Base-by-base conservation (phyloP, 495 filamentous ascomycete species). In the Penicillium canariense region DNA sequence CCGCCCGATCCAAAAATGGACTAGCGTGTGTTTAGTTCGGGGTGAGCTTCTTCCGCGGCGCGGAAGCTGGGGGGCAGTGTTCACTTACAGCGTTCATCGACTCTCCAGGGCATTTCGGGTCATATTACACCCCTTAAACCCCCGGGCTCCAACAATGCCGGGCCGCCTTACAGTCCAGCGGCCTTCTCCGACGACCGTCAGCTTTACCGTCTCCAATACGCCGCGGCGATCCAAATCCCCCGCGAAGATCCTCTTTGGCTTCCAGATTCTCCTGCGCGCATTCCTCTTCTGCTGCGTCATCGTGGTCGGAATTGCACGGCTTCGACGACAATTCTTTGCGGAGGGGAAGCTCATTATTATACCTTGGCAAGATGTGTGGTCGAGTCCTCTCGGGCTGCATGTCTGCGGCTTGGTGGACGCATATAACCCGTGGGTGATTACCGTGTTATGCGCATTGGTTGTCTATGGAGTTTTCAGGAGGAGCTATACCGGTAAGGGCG, bases 181-280 rank as follows among this genome's bases (percentile, higher is more conserved):
- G 45, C 89, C 90, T 42, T 93, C 90, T 31, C 87, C 90, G 35
- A 91, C 90, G 20, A 93, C 90, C n/a, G 83, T 84, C 59, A 87
- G 88, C 61, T 95, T 89, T 76, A 90, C 87, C 44, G 87, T 94
- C 45, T 91, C 90, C 52, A 93, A 89, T 61, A 80, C 80, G 52
- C 80, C 77, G 9, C 63, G 76, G 11, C 82, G 76, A 20, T 71
- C 69, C 1, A 87, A 81, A 39, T 68, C 85, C 50, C 73, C 81
- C 5, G 75, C 83, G 36, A 84, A 82, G 56, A 56, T 83, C 51
- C 65, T 81, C 36, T 79, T 80, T 50, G 60, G 73, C 48, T 46
- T 77, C 46, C 62, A 84, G 53, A 65, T 83, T 52, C 54, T 80
- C 56, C 55, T 84, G 6, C 82, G 78, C 42, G 46, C 76, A 39